Percentiles rank a stretch among this genome's conserved stretches.
phyloP scores from a whole-genome alignment of 164 flowering plant species.

The Platanus orientalis region DNA sequence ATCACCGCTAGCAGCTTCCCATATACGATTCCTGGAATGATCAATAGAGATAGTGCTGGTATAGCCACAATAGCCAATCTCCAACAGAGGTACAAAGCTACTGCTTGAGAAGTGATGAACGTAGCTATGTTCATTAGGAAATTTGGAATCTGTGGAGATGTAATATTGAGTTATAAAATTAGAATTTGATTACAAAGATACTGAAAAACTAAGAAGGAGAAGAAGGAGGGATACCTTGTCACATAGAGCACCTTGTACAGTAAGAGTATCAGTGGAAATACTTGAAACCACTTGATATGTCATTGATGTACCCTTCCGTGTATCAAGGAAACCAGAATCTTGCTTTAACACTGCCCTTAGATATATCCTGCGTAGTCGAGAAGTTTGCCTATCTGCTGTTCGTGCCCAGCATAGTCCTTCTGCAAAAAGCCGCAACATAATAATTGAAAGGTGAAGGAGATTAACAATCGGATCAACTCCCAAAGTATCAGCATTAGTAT shows the following conservation, averaged over 20 bases:
- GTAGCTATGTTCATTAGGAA: slow-evolving; percentile 19
- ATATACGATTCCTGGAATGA: slow-evolving; percentile 31
- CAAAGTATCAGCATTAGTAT: too few relatives aligned
- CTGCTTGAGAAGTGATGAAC: slow-evolving; percentile 15
- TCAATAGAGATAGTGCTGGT: slow-evolving; percentile 15
- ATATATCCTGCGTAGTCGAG: slow-evolving; percentile 42
- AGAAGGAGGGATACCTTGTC: slow-evolving; percentile 40
- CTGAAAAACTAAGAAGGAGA: too few relatives aligned
- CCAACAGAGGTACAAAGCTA: slow-evolving; percentile 21
- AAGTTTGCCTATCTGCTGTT: slow-evolving; percentile 67
- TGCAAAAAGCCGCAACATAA: slow-evolving; percentile 13
- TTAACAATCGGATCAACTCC: too few relatives aligned
- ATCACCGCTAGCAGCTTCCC: slow-evolving; percentile 29
- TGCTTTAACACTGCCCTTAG: slow-evolving; percentile 53
- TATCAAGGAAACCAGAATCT: slow-evolving; percentile 55
- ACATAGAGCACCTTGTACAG: slow-evolving; percentile 51
- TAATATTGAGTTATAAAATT: neutral
- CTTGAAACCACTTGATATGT: slow-evolving; percentile 44
- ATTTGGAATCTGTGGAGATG: slow-evolving; percentile 16
- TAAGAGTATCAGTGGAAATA: slow-evolving; percentile 46
- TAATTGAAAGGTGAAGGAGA: too few relatives aligned
- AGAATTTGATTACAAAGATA: neutral
- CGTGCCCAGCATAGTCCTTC: slow-evolving; percentile 57
- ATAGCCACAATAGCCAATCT: slow-evolving; percentile 19
- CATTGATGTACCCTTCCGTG: slow-evolving; percentile 33